Evolutionary conservation across 257 asterid species (phyloP).

Genomic region (Cruciata laevipes): DNA sequence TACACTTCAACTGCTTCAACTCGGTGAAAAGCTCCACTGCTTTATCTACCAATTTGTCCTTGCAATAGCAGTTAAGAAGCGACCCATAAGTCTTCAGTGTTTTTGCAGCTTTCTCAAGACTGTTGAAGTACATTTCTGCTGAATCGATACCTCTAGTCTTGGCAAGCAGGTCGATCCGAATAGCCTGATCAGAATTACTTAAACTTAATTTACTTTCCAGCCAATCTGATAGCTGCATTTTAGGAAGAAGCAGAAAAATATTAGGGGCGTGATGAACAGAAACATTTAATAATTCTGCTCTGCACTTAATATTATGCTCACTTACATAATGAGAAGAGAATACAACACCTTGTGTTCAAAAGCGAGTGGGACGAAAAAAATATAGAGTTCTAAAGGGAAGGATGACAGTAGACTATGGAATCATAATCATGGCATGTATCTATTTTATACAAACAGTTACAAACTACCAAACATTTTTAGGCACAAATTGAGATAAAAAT

Average conservation of each 20-base stretch:
- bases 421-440: background rate
- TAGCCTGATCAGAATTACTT: conserved; percentile 45
- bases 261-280: background rate
- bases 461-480: background rate
- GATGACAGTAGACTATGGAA: background rate
- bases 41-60: conserved; percentile 42
- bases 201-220: conserved; percentile 33
- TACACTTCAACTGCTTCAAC: conserved; percentile 36
- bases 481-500: background rate
- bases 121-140: conserved; percentile 61
- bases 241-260: background rate
- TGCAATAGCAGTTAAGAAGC: conserved; percentile 57
- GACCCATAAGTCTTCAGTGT: conserved; percentile 64
- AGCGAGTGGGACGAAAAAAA: background rate
- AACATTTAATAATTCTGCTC: too few species aligned
- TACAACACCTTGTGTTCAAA: background rate
- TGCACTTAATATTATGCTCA: background rate
- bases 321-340: background rate
- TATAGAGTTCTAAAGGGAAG: background rate
- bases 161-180: conserved; percentile 53
- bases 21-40: conserved; percentile 50
- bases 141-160: conserved; percentile 40
- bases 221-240: conserved; percentile 62
- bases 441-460: background rate
- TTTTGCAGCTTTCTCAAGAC: conserved; percentile 47